These are phyloP conservation scores for Dioscorea zingiberensis DNA, from an alignment of 106 monocot genomes.

Conservation along the genomic window DNA sequence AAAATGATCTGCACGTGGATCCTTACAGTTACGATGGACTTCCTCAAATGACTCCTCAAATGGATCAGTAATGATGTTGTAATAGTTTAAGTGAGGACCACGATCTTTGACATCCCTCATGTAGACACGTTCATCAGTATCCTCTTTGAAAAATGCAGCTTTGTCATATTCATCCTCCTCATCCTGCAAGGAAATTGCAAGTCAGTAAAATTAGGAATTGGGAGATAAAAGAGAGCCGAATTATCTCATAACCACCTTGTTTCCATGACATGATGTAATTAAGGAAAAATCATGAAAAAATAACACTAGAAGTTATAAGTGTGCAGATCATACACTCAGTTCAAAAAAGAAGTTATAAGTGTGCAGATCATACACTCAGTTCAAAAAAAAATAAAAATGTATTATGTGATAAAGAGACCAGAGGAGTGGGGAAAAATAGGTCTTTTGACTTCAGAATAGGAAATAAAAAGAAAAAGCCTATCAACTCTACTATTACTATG, in stretches of 20 bases:
- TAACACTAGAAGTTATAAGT: too few relatives aligned
- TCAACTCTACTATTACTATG: too few relatives aligned
- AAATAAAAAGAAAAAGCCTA: too few relatives aligned
- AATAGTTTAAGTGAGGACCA: constrained; percentile 55
- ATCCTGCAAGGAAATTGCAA: constrained; percentile 44
- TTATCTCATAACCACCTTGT: not conserved
- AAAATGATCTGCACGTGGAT: constrained; percentile 82
- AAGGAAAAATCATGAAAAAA: too few relatives aligned
- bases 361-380: too few relatives aligned
- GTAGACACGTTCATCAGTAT: constrained; percentile 62
- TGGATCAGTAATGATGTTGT: constrained; percentile 44
- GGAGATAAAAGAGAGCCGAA: not conserved
- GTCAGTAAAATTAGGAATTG: not conserved
- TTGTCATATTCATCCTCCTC: constrained; percentile 95
- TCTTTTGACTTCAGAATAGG: too few relatives aligned
- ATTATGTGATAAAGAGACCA: too few relatives aligned
- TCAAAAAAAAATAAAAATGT: too few relatives aligned
- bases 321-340: too few relatives aligned
- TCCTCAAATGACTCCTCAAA: constrained; percentile 35
- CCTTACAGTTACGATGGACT: constrained; percentile 22
- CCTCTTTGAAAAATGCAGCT: constrained; percentile 53
- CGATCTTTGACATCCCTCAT: constrained; percentile 82
- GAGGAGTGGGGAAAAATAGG: too few relatives aligned
- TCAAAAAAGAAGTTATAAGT: too few relatives aligned
- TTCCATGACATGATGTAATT: too few relatives aligned